Percentiles rank a stretch among this genome's conserved stretches.
Evolutionary conservation across 148 eudicot genomes (phyloP).

Genomic region (Pouteria glomerata): DNA sequence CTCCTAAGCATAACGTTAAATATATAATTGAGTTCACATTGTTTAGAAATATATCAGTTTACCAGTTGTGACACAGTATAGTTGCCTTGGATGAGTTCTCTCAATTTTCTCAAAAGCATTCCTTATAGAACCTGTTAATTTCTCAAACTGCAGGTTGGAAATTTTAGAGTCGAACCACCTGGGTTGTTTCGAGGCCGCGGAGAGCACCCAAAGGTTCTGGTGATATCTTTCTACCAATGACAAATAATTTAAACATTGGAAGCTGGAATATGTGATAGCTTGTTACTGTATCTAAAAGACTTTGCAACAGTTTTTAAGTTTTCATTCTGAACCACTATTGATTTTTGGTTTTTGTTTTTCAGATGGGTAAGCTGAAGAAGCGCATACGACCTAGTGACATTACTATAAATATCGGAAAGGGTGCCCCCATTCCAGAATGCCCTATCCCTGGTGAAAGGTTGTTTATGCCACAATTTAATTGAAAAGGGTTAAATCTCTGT

Average conservation of each 20-base stretch:
- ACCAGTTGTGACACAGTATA: too few relatives aligned
- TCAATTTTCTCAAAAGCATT: not conserved
- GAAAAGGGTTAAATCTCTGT: not conserved
- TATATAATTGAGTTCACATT: not conserved
- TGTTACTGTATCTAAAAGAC: not conserved
- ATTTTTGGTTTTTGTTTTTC: slow-evolving; percentile 17
- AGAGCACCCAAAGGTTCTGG: slow-evolving; percentile 91
- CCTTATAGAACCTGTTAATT: slow-evolving; percentile 12
- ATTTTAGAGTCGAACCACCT: slow-evolving; percentile 98
- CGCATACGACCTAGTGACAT: slow-evolving; percentile 82
- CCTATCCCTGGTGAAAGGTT: slow-evolving; percentile 80
- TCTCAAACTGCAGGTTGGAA: slow-evolving; percentile 65
- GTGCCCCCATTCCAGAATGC: slow-evolving; percentile 76
- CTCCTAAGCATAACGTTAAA: too few relatives aligned
- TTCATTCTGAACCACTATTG: slow-evolving; percentile 8
- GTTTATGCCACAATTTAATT: not conserved
- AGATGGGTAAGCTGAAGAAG: slow-evolving; percentile 91
- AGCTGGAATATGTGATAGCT: not conserved
- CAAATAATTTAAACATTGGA: not conserved
- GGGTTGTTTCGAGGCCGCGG: slow-evolving; percentile 99
- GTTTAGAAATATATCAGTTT: not conserved
- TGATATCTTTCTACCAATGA: not conserved
- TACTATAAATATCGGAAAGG: slow-evolving; percentile 80
- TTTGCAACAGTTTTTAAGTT: not conserved
- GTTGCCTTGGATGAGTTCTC: not conserved